Evolutionary conservation across 352 stramenopile species (phyloP), one percentile per base, ranked within the genome.

Genomic region (Globisporangium carolinianum): DNA sequence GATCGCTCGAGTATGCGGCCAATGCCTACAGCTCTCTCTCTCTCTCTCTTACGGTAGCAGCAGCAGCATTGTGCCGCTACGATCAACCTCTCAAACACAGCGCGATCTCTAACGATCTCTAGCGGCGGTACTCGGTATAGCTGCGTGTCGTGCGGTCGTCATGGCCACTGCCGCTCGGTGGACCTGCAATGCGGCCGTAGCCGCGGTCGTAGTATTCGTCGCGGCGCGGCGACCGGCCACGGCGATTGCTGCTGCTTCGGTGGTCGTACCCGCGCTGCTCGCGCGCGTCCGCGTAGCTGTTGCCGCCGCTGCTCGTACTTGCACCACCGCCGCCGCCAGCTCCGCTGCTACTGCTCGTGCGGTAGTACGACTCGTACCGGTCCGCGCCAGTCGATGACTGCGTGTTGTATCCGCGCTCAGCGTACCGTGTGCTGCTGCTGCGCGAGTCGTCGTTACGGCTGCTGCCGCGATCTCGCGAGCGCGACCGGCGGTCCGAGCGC

Each of bases 71-170:
- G 24, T 2, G 24, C 24, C 24, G 24, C 24, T 32, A 32, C 24
- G 24, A 32, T 2, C 24, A 32, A 32, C 24, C 24, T 32, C 24
- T 32, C 24, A 32, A 32, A 32, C 24, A 32, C 24, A 32, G 24
- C 24, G 24, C 24, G 24, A 32, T 32, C 24, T 32, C 24, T 32
- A 32, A 2, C 24, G 24, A 32, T 32, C 24, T 32, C 45, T 61
- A 83, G 47, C 69, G 73, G 24, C 65, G 63, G 48, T 83, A 87
- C 53, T 78, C 61, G 45, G 60, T 55, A 57, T 87, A 85, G 61
- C 65, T 71, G 54, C 77, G 77, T 42, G 65, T 73, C 53, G 63
- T 73, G 54, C 76, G 76, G 54, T 87, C 79, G 32, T 86, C 79
- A 47, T 85, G 76, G 37, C 72, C 78, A 59, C 45, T 49, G 45